Evolutionary conservation across 1,284 basidiomycete species (phyloP).

Genomic region (Ceratobasidium sp.): DNA sequence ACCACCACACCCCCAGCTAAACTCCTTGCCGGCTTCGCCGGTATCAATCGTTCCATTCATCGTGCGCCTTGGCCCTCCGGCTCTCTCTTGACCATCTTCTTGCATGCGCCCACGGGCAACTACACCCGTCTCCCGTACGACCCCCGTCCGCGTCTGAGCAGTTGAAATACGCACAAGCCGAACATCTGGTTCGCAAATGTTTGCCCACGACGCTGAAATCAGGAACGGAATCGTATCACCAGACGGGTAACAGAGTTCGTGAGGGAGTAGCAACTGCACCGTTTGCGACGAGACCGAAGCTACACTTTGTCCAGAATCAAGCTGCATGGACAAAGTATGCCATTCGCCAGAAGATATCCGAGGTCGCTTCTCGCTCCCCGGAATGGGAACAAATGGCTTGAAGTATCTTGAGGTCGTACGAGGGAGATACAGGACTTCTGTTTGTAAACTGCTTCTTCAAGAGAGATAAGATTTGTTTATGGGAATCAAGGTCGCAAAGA

Average conservation of each 20-base stretch:
- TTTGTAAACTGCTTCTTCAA: conserved; percentile 3
- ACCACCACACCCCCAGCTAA: background rate
- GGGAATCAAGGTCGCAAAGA: background rate
- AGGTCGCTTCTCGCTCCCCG: conserved; percentile 36
- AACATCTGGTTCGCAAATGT: background rate
- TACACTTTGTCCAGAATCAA: background rate
- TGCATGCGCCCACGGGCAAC: background rate
- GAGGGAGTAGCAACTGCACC: conserved; percentile 4
- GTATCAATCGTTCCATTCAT: conserved; percentile 9
- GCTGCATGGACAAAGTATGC: background rate
- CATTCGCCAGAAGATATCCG: conserved; percentile 9
- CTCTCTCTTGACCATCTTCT: background rate
- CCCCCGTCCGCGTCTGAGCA: conserved; percentile 18
- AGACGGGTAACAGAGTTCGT: conserved; percentile 2
- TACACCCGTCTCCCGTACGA: background rate
- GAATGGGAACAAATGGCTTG: conserved; percentile 19
- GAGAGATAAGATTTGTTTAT: background rate
- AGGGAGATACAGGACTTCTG: conserved; percentile 30
- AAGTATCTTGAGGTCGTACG: conserved; percentile 16
- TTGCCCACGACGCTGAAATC: background rate
- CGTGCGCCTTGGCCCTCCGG: background rate
- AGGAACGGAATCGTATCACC: conserved; percentile 26
- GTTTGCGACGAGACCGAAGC: no score
- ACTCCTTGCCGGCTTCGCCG: conserved; percentile 8
- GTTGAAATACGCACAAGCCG: conserved; percentile 7